Base-by-base conservation (phyloP, 2,329 filamentous ascomycete species). In the Microdochium paspali region DNA sequence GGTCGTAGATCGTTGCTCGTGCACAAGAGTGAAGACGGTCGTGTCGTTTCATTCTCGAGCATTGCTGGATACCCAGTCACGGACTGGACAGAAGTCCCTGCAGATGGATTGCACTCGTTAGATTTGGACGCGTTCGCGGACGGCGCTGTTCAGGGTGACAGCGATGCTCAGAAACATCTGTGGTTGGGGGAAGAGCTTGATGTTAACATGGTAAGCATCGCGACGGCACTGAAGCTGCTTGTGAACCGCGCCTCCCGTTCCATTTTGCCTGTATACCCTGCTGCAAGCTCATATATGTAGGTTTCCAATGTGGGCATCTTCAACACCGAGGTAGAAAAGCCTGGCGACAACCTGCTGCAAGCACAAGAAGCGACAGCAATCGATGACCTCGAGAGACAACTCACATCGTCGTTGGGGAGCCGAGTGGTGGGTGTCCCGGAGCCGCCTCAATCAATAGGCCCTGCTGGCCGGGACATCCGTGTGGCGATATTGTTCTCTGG, bases 401-500 rank as follows among this genome's bases (percentile, higher is more conserved):
- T 93, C 12, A 64, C 66, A 9, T 69, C 76, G 46, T 87, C 87
- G 4, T 65, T 94, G 6, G 70, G 71, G 48, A 61, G 82, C 7
- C 80, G 88, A 39, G 72, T 90, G 15, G 64, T 80, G 9, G 72
- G 80, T 39, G 78, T 94, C 5, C 86, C 86, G 0, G 58, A 71
- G 43, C 80, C 79, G 1, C 78, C 35, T 20, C 18, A 12, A 74
- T 9, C 23, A 9, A 10, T 56, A 51, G 39, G 63, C 58, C 5
- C 48, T 49, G 23, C 44, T 53, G 7, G 56, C n/a, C 30, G 53
- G 10, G 68, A 74, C 52, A 71, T 77, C 18, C 76, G 76, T 47
- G 65, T 95, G 13, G 90, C 89, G 1, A 73, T 98, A 1, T 71
- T 98, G 0, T 98, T 97, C 63, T 98, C 93, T 0, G 93, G 93